A percentile compares a stretch with the other conserved stretches of the same genome.
Evolutionary conservation across 768 basidiomycete genomes (phyloP).

Genomic region (Coprinellus micaceus): DNA sequence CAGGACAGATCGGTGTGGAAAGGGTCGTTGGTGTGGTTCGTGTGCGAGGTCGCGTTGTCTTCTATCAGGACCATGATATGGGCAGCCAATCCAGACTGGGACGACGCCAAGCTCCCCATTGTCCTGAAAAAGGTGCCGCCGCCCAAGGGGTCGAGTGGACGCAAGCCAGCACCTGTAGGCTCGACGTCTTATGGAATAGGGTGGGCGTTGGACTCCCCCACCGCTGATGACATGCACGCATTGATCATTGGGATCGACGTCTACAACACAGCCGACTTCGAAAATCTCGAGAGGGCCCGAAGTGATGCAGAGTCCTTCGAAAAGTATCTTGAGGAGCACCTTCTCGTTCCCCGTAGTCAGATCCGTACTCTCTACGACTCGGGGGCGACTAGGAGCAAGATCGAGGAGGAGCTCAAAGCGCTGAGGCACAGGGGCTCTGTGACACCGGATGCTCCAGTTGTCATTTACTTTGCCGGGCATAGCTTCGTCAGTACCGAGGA

Average conservation of each 20-base stretch:
- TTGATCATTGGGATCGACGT: background rate
- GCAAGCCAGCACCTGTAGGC: too few species aligned
- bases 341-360: background rate
- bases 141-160: too few species aligned
- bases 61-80: conserved; percentile 12
- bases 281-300: too few species aligned
- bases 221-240: background rate
- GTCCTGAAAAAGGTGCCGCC: background rate
- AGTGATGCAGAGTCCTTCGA: background rate
- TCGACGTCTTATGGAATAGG: background rate
- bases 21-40: conserved; percentile 13
- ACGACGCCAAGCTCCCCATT: background rate
- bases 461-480: background rate
- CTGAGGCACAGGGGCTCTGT: background rate
- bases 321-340: too few species aligned
- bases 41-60: conserved; percentile 11
- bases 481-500: background rate
- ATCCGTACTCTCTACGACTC: background rate
- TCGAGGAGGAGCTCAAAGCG: background rate
- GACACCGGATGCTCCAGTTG: background rate
- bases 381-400: background rate
- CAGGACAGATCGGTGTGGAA: background rate
- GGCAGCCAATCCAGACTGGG: conserved; percentile 11
- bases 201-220: background rate
- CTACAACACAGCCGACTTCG: too few species aligned